Evolutionary conservation across 345 rosid genomes (phyloP).

Genomic region (Jatropha curcas): DNA sequence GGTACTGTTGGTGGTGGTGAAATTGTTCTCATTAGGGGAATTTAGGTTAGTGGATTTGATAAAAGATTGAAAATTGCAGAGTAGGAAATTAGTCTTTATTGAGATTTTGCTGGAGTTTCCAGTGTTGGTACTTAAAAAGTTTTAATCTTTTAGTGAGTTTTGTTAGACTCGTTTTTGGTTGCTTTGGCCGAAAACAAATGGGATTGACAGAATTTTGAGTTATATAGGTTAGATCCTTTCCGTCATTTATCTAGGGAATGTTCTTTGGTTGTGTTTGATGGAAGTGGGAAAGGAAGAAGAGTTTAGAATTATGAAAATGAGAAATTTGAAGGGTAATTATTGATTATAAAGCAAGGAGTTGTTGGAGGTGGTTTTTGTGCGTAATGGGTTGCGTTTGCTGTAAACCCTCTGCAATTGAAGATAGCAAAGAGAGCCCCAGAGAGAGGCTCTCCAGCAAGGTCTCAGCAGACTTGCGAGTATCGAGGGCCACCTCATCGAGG

Average conservation of each 20-base stretch:
- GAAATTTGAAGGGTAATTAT: conserved; percentile 28
- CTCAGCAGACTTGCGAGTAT: conserved; percentile 53
- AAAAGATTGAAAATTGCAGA: conserved; percentile 3
- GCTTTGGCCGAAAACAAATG: conserved; percentile 16
- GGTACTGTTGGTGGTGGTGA: conserved; percentile 4
- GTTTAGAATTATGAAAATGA: conserved; percentile 24
- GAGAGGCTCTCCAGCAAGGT: conserved; percentile 63
- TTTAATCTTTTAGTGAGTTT: conserved; percentile 8
- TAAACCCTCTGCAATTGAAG: conserved; percentile 87
- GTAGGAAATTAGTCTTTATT: conserved; percentile 9
- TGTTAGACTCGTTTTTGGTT: neutral
- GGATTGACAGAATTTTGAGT: conserved; percentile 23
- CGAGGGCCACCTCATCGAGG: conserved; percentile 67
- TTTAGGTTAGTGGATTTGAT: conserved; percentile 11
- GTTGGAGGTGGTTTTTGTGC: conserved; percentile 41
- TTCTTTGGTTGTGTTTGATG: conserved; percentile 17
- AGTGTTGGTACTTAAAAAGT: conserved; percentile 9
- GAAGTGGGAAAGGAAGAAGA: conserved; percentile 31
- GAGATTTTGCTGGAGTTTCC: conserved; percentile 14
- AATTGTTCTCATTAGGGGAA: neutral
- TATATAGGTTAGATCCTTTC: conserved; percentile 14
- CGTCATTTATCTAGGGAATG: conserved; percentile 14
- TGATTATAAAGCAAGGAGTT: conserved; percentile 33
- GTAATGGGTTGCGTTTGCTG: conserved; percentile 83
- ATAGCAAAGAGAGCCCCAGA: conserved; percentile 79